Base-by-base conservation (phyloP, 257 asterid genomes). In the Salvia splendens region DNA sequence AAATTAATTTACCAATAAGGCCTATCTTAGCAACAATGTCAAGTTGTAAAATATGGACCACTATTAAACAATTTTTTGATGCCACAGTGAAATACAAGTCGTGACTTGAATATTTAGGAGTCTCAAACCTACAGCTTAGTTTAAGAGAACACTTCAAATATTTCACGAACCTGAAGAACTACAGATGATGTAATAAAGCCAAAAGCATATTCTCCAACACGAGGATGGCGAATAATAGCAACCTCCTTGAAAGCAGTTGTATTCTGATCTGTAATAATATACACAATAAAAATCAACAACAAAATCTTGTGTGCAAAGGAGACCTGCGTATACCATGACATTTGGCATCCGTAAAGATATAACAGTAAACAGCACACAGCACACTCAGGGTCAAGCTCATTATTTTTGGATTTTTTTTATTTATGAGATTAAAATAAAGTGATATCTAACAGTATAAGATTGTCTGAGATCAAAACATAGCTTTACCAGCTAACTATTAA, bases 181-280 rank as follows among this genome's bases (percentile, higher is more conserved):
- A 91, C 87, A 33, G 97, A 74, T 28, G 97, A 91, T 33, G 97
- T 91, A 50, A 91, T 88, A 75, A 91, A 91, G 69, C 97, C 97
- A 20, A 88, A 64, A 40, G 92, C 97, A 78, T 91, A 91, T 86
- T 91, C 97, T 67, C 97, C 97, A 73, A 83, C 80, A 79, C 97
- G 96, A 70, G 97, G 97, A 82, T 91, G 96, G 6, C 93, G 95
- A 40, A 91, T 85, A 65, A 91, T 91, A 47, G 96, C 96, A 30
- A 91, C 96, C 80, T 91, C 97, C 92, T 91, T 91, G 86, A 91
- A 91, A 77, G 97, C 97, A 69, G 89, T 84, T 58, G 95, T 86
- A 67, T 91, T 81, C 73, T 91, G 95, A 76, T 91, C 97, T 88
- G 91, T 47, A 65, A 65, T 35, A 59, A 0, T 73, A 35, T 51